Base-by-base conservation (phyloP, 176 grass and related monocot species). In the Juncus inflexus region DNA sequence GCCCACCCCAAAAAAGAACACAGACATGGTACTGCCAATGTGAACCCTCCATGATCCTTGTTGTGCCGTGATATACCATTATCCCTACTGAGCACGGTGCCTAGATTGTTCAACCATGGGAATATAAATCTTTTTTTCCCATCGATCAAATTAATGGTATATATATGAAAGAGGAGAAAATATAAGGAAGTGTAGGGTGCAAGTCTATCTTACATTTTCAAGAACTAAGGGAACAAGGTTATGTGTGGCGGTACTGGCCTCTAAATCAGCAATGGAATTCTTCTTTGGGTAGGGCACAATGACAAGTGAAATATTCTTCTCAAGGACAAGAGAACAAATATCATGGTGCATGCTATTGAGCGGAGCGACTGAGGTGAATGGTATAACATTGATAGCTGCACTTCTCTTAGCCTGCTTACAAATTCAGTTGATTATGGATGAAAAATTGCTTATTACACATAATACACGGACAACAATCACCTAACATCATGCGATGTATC, bases 271-370 rank as follows among this genome's bases (percentile, higher is more conserved):
- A 13, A 42, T 37, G 16, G 42, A 36, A 2, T 77, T 69, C 61
- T 66, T 77, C 9, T 66, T 37, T 3, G 74, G 74, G 35, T 52
- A 83, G 35, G 74, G 80, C 6, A 83, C 9, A 51, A 83, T 51
- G 12, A 77, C 40, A 40, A 83, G 4, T 67, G 65, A 49, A 63
- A 64, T 49, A 54, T 37, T 72, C 60, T 64, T 72, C 11, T 83
- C 52, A 3, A 83, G 4, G 47, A 69, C 56, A 12, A 83, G 74
- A 1, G 74, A 66, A 58, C 65, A 83, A 13, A 83, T 59, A 42
- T 83, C 80, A 6, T 83, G 60, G 40, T 83, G 66, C 74, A 83
- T 71, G 74, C 67, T 72, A 39, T 54, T 59, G 39, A 51, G 57
- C 42, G 73, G 80, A 3, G 66, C 57, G 13, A 77, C 65, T 39